phyloP scores from a whole-genome alignment of 1,284 basidiomycete genomes.

The Flammula alnicola region DNA sequence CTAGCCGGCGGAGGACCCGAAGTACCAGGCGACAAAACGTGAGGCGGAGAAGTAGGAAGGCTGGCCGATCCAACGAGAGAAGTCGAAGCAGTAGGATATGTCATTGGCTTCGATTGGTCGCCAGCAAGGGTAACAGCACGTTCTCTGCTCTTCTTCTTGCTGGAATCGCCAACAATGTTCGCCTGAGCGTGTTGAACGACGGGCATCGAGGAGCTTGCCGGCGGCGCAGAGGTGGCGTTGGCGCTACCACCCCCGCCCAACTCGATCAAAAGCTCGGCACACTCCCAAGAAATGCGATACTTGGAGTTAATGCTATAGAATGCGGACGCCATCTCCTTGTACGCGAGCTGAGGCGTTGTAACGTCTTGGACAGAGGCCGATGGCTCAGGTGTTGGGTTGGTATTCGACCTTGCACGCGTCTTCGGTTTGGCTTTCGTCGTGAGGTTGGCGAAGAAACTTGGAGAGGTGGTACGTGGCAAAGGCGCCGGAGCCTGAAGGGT shows the following conservation, averaged over 20 bases:
- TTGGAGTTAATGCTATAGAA: conserved; percentile 45
- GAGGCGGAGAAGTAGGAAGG: neutral
- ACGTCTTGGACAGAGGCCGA: conserved; percentile 47
- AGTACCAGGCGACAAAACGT: neutral
- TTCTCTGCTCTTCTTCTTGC: conserved; percentile 52
- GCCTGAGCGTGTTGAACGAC: conserved; percentile 20
- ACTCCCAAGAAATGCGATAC: conserved; percentile 82
- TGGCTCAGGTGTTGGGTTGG: conserved; percentile 31
- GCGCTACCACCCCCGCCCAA: conserved; percentile 59
- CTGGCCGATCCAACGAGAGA: neutral
- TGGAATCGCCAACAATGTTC: conserved; percentile 28
- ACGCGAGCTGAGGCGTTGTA: conserved; percentile 34
- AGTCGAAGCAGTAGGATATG: conserved; percentile 7
- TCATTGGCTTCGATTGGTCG: conserved; percentile 9
- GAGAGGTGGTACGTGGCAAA: conserved; percentile 43
- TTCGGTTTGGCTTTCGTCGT: conserved; percentile 18
- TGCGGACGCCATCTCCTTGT: conserved; percentile 41
- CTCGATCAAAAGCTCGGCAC: conserved; percentile 85
- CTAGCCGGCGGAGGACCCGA: conserved; percentile 22
- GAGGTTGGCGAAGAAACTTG: conserved; percentile 34
- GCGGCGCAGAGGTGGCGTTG: conserved; percentile 28
- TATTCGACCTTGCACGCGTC: conserved; percentile 40
- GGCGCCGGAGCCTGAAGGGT: conserved; percentile 42
- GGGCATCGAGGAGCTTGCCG: conserved; percentile 44
- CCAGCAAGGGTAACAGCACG: conserved; percentile 73